Evolutionary conservation across 2,329 filamentous ascomycete genomes (phyloP).

Genomic region (Penicillium rolfsii): DNA sequence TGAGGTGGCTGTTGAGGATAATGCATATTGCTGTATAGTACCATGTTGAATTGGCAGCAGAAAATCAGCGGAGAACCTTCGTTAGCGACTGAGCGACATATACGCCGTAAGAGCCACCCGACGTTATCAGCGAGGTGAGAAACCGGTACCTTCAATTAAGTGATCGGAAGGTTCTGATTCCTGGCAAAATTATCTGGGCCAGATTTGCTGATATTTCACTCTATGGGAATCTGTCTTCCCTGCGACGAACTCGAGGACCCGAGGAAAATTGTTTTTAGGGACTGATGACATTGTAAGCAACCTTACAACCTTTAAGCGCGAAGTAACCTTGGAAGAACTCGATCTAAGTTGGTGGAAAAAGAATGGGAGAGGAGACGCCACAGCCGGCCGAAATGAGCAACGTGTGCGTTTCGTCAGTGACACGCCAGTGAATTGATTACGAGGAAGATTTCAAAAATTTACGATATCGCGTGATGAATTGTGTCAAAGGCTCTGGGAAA

Average conservation of each 20-base stretch:
- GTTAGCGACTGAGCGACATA: too few relatives aligned
- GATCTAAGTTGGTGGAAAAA: neutral
- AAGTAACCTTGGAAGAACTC: neutral
- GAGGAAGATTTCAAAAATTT: neutral
- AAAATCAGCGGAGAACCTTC: too few relatives aligned
- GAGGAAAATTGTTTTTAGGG: neutral
- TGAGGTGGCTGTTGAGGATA: too few relatives aligned
- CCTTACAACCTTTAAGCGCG: neutral
- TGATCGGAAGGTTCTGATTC: too few relatives aligned
- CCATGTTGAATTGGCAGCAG: too few relatives aligned
- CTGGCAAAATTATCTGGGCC: too few relatives aligned
- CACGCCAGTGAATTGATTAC: neutral
- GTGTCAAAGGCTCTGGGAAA: neutral
- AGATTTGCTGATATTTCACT: neutral
- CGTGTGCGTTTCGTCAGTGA: constrained; percentile 1
- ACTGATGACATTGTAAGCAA: neutral
- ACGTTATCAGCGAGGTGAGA: too few relatives aligned
- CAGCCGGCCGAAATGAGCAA: neutral
- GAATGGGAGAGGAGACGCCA: constrained; percentile 2
- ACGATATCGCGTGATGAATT: neutral
- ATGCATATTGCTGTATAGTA: too few relatives aligned
- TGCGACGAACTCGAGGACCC: neutral
- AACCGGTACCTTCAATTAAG: too few relatives aligned
- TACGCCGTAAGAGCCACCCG: too few relatives aligned
- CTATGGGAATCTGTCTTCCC: neutral